Evolutionary conservation across 371 early-diverging fungal genomes (phyloP).

Genomic region (Blastocladiella emersonii): DNA sequence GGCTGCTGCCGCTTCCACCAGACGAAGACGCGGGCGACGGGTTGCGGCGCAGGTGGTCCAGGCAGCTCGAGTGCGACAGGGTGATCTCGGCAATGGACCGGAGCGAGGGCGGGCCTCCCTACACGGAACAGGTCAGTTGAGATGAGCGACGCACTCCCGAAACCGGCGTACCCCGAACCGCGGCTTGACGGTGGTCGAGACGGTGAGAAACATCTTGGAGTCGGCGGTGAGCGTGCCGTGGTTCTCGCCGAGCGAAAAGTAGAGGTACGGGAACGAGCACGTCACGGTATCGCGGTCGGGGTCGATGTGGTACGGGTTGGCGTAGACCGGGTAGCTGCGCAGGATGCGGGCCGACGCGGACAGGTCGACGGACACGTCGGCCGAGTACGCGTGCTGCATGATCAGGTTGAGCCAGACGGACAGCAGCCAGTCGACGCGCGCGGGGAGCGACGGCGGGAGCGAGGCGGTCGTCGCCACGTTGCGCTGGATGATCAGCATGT

Average conservation of each 20-base stretch:
- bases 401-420: neutral
- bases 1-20: too few species aligned
- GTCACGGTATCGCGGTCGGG: neutral
- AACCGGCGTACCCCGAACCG: neutral
- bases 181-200: neutral
- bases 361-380: neutral
- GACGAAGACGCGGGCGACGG: too few species aligned
- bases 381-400: neutral
- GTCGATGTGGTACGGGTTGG: neutral
- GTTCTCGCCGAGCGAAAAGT: neutral
- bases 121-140: neutral
- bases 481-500: neutral
- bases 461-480: neutral
- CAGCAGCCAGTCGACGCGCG: neutral
- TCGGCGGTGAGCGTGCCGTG: neutral
- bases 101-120: too few species aligned
- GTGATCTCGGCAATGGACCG: neutral
- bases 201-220: neutral
- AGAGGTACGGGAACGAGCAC: neutral
- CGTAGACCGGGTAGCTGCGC: neutral
- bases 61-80: neutral
- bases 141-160: too few species aligned
- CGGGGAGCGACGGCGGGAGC: neutral
- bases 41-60: neutral
- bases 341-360: neutral